phyloP scores from a whole-genome alignment of 129 eudicot genomes.

The Tagetes patula region DNA sequence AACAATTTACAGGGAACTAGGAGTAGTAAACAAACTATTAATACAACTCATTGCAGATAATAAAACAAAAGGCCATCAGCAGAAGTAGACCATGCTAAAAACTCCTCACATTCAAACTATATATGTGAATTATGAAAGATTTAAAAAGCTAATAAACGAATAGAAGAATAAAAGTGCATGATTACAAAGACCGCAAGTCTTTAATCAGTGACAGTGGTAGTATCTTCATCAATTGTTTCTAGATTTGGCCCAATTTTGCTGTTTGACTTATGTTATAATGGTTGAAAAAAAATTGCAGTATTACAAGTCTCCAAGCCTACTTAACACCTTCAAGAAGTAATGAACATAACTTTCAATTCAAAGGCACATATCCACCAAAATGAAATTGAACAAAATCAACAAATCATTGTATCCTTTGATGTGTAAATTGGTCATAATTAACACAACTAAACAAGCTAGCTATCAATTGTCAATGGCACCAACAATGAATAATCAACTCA shows the following conservation, averaged over 20 bases:
- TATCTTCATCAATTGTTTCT: background rate
- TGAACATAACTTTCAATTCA: background rate
- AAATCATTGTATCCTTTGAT: background rate
- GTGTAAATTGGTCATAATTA: slow-evolving; percentile 9
- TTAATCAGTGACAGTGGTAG: slow-evolving; percentile 1
- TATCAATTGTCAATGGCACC: background rate
- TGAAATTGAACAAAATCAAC: background rate
- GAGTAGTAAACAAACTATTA: background rate
- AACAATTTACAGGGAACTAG: background rate
- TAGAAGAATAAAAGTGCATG: background rate
- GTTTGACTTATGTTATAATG: no score
- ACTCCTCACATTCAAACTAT: background rate
- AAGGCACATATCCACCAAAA: background rate
- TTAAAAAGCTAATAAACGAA: background rate
- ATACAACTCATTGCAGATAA: background rate
- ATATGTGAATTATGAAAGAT: background rate
- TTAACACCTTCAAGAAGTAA: background rate
- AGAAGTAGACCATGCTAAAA: background rate
- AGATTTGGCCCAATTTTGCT: background rate
- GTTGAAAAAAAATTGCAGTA: background rate
- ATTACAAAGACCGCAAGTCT: background rate
- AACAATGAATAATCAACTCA: no score
- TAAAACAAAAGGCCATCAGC: background rate
- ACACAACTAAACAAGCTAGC: background rate
- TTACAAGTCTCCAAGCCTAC: background rate